Conservation (phyloP, 768 basidiomycete species). For the Leccinum rimulosum region DNA sequence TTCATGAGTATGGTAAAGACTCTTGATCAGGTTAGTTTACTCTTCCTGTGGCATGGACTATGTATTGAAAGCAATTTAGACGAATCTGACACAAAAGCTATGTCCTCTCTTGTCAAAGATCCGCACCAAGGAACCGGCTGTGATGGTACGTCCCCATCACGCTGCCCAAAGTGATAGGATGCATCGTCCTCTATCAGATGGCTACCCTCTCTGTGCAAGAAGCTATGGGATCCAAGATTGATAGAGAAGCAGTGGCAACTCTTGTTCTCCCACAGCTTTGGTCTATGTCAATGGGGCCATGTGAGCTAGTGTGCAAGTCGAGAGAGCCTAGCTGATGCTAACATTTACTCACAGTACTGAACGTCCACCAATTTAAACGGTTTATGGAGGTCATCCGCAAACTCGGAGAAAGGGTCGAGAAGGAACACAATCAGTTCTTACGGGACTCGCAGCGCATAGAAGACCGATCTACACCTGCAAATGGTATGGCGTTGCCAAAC, state of each 20-base stretch:
- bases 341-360: slow-evolving; percentile 52
- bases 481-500: slow-evolving; percentile 37
- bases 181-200: slow-evolving; percentile 49
- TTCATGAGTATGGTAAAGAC: slow-evolving; percentile 87
- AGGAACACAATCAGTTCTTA: slow-evolving; percentile 89
- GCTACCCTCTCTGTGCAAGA: slow-evolving; percentile 88
- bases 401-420: slow-evolving; percentile 83
- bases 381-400: slow-evolving; percentile 87
- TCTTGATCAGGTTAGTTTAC: slow-evolving; percentile 68
- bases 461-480: slow-evolving; percentile 57
- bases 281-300: slow-evolving; percentile 96
- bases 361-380: slow-evolving; percentile 81
- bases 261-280: slow-evolving; percentile 89
- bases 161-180: neutral
- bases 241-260: slow-evolving; percentile 88
- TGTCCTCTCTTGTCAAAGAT: slow-evolving; percentile 94
- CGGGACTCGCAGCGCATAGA: slow-evolving; percentile 91
- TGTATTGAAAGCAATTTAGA: slow-evolving; percentile 38
- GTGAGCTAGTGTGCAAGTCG: slow-evolving; percentile 43
- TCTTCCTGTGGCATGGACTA: neutral
- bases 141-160: slow-evolving; percentile 61
- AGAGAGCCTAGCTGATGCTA: neutral
- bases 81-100: slow-evolving; percentile 89
- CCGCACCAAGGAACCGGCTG: slow-evolving; percentile 92
- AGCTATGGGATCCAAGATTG: slow-evolving; percentile 94